phyloP scores from a whole-genome alignment of 257 asterid species.

The Scutellaria baicalensis region DNA sequence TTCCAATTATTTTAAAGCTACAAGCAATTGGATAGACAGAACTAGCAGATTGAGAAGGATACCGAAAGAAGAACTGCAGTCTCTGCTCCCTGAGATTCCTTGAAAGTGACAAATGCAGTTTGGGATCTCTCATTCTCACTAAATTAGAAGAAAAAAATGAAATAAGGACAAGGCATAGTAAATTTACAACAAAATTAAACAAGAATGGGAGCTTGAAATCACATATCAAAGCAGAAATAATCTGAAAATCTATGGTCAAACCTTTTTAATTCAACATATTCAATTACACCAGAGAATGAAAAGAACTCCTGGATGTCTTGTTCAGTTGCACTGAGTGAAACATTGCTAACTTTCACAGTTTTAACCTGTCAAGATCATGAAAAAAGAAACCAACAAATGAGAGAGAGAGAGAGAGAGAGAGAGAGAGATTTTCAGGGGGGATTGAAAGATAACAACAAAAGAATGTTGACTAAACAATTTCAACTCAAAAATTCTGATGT shows the following conservation, averaged over 20 bases:
- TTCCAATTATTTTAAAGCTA: background rate
- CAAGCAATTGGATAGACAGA: background rate
- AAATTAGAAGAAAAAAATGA: background rate
- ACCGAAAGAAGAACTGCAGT: conserved; percentile 70
- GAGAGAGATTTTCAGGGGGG: too few species aligned
- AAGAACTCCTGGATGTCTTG: conserved; percentile 68
- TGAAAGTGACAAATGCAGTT: conserved; percentile 56
- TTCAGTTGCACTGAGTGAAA: conserved; percentile 52
- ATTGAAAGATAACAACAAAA: background rate
- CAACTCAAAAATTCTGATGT: background rate
- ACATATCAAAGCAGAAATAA: background rate
- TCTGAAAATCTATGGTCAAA: conserved; percentile 9
- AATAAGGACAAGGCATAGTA: background rate
- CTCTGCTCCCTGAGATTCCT: conserved; percentile 55
- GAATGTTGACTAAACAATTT: background rate
- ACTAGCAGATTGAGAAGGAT: conserved; percentile 16
- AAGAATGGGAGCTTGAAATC: background rate
- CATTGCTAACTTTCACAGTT: conserved; percentile 66
- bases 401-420: too few species aligned
- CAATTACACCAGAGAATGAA: conserved; percentile 65
- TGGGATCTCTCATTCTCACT: conserved; percentile 60
- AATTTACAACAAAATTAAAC: conserved; percentile 1
- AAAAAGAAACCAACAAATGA: background rate
- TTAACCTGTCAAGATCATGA: conserved; percentile 31
- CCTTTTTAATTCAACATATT: conserved; percentile 58